phyloP scores from a whole-genome alignment of 2,329 filamentous ascomycete genomes.

The Pseudocercospora vitis region DNA sequence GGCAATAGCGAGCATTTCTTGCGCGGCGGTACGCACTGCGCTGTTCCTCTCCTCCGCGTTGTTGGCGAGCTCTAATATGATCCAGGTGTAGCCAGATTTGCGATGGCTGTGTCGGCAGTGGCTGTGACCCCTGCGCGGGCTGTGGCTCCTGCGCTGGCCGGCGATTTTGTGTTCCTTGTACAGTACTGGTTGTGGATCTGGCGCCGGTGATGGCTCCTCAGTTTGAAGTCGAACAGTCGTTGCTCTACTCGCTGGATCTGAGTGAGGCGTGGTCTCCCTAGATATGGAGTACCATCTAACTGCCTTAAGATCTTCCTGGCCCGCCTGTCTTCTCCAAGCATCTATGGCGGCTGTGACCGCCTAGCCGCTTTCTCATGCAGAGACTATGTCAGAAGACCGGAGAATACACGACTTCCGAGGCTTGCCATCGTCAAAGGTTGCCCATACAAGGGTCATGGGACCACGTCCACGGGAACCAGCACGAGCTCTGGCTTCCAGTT shows the following conservation, averaged over 20 bases:
- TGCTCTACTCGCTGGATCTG: not conserved
- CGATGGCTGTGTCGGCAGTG: no score
- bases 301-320: not conserved
- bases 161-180: no score
- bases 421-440: not conserved
- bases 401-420: not conserved
- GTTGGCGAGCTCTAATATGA: no score
- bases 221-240: not conserved
- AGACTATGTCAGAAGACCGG: not conserved
- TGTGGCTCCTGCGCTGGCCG: no score
- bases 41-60: no score
- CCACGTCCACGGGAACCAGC: not conserved
- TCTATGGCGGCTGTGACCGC: not conserved
- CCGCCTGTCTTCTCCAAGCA: not conserved
- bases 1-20: no score
- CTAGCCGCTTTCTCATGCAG: not conserved
- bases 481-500: not conserved
- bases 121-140: no score
- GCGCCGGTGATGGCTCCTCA: no score
- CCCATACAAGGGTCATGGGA: not conserved
- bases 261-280: not conserved
- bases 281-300: not conserved
- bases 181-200: no score
- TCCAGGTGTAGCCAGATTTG: no score
- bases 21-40: no score